These are phyloP conservation scores for Cutaneotrichosporon cavernicola DNA, from an alignment of 1,284 basidiomycete species.

Conservation along the genomic window DNA sequence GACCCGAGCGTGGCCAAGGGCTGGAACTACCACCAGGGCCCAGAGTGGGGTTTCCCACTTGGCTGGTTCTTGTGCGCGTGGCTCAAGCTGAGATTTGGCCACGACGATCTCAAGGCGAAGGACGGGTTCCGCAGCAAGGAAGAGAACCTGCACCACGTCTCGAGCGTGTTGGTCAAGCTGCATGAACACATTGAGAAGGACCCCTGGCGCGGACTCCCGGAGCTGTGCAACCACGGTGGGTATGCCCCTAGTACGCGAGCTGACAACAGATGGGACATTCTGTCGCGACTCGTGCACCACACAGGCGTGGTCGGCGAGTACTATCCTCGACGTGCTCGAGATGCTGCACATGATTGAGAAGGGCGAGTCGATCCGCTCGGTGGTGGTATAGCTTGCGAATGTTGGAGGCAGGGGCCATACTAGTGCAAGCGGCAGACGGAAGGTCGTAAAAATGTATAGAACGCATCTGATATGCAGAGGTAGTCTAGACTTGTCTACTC, in stretches of 20 bases:
- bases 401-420: too few species aligned
- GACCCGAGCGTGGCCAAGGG: conserved; percentile 84
- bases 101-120: conserved; percentile 54
- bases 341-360: conserved; percentile 59
- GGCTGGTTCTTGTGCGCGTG: conserved; percentile 95
- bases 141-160: conserved; percentile 70
- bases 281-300: conserved; percentile 85
- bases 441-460: not conserved
- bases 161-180: conserved; percentile 66
- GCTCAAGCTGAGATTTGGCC: conserved; percentile 72
- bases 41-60: conserved; percentile 88
- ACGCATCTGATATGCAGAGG: conserved; percentile 3
- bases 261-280: conserved; percentile 61
- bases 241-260: conserved; percentile 5
- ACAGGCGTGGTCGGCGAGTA: conserved; percentile 90
- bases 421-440: too few species aligned
- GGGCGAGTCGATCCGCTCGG: not conserved
- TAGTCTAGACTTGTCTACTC: conserved; percentile 7
- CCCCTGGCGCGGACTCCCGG: conserved; percentile 86
- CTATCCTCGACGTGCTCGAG: conserved; percentile 79
- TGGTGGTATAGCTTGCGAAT: not conserved
- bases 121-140: conserved; percentile 56
- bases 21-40: conserved; percentile 66
- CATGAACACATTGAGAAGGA: conserved; percentile 73
- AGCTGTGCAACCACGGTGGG: conserved; percentile 73